Evolutionary conservation across 495 filamentous ascomycete species (phyloP), one percentile per base, ranked within the genome.

Genomic region (Corynascus novoguineensis): DNA sequence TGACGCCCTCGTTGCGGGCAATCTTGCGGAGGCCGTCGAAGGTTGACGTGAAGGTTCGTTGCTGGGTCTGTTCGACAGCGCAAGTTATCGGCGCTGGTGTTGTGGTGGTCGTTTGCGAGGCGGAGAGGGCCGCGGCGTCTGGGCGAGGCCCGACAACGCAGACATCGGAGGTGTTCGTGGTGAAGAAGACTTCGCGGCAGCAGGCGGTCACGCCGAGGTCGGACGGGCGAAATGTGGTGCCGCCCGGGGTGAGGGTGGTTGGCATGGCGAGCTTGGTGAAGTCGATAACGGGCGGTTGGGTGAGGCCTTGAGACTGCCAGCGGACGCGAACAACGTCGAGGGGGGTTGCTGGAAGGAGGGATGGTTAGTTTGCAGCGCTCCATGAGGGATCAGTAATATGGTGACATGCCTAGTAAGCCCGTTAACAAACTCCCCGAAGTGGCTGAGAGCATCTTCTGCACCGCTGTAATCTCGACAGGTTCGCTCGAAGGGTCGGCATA

Each of bases 101-200:
- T 17, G 57, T 11, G 60, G 37, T n/a, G 69, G 46, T n/a, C 66
- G 93, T 93, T 64, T 88, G 89, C 56, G 92, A 81, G 82, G 92
- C 97, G 74, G 97, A 97, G 35, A 97, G n/a, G n/a, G n/a, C n/a
- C n/a, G 29, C n/a, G 41, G 19, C 2, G 31, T 7, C 10, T 5
- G 41, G 1, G 27, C 14, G 37, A 28, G 19, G 38, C 7, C 68
- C 67, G 53, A 81, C 83, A 63, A 97, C 74, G 69, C 95, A 41
- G 37, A 21, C 37, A 8, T 41, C 37, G 37, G 37, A 19, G n/a
- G n/a, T 41, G 37, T 95, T 93, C 64, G 87, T 90, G 58, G 92
- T 81, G 82, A 93, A 98, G 73, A 98, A 97, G 34, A 97, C 92
- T 73, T 98, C 93, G 51, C 93, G 84, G 66, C 93, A 98, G 72